Evolutionary conservation across 441 rosid genomes (phyloP).

Genomic region (Raphanus hybrid): DNA sequence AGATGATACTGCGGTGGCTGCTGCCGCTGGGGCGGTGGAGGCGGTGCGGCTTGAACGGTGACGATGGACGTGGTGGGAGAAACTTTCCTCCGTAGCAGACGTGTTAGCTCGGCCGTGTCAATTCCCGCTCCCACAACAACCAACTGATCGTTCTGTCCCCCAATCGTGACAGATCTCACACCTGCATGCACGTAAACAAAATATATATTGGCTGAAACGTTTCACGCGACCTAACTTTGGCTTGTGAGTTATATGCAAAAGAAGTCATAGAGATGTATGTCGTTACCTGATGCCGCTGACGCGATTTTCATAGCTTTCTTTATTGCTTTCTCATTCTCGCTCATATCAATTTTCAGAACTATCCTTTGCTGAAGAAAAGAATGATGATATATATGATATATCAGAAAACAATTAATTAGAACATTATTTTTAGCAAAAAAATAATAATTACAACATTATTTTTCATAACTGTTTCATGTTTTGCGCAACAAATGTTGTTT

Average conservation of each 20-base stretch:
- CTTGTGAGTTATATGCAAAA: slow-evolving; percentile 7
- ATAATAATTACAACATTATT: too few relatives aligned
- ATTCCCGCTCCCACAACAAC: slow-evolving; percentile 29
- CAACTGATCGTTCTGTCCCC: slow-evolving; percentile 40
- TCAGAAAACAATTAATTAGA: too few relatives aligned
- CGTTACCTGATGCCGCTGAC: slow-evolving; percentile 12
- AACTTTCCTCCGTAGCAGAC: slow-evolving; percentile 31
- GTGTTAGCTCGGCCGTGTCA: slow-evolving; percentile 39
- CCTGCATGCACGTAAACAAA: slow-evolving; percentile 7
- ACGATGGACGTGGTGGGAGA: slow-evolving; percentile 22
- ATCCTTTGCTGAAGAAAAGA: slow-evolving; percentile 38
- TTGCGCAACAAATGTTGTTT: not conserved
- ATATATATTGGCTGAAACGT: not conserved
- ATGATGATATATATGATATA: not conserved
- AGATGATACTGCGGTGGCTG: not conserved
- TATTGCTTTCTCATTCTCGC: slow-evolving; percentile 26
- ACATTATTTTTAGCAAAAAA: too few relatives aligned
- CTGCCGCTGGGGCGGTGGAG: not conserved
- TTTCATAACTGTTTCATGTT: too few relatives aligned
- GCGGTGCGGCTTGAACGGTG: slow-evolving; percentile 33
- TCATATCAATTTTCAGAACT: slow-evolving; percentile 41
- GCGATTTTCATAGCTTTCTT: slow-evolving; percentile 41
- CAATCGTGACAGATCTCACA: slow-evolving; percentile 39
- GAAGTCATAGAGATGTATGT: not conserved
- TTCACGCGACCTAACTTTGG: slow-evolving; percentile 29